Evolutionary conservation across 2,329 filamentous ascomycete species (phyloP).

Genomic region (Xenoacremonium recifei): DNA sequence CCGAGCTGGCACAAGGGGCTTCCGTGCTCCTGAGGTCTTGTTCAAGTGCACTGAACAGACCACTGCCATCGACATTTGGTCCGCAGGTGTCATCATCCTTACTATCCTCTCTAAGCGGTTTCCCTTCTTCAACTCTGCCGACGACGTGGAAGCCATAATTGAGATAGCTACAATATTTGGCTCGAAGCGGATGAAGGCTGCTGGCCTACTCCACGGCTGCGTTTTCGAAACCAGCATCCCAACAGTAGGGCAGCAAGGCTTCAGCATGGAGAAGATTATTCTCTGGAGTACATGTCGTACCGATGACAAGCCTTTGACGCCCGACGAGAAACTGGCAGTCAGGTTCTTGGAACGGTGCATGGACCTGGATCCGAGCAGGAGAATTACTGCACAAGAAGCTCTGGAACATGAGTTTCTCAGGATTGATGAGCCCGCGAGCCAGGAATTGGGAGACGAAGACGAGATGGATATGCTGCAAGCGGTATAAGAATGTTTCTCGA

Average conservation of each 20-base stretch:
- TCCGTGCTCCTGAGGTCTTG: conserved; percentile 92
- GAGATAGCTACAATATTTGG: conserved; percentile 97
- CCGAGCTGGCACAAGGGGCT: conserved; percentile 89
- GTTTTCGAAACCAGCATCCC: conserved; percentile 92
- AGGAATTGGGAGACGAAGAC: conserved; percentile 43
- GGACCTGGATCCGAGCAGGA: conserved; percentile 70
- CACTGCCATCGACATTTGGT: conserved; percentile 95
- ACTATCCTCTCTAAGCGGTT: conserved; percentile 90
- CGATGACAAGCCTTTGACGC: conserved; percentile 54
- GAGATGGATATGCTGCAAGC: conserved; percentile 51
- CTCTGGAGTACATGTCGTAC: conserved; percentile 88
- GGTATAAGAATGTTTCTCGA: conserved; percentile 12
- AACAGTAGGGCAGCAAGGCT: conserved; percentile 81
- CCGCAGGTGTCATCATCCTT: conserved; percentile 92
- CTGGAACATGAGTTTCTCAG: conserved; percentile 69
- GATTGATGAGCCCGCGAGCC: conserved; percentile 27
- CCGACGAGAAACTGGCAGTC: conserved; percentile 71
- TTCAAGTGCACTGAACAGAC: conserved; percentile 97
- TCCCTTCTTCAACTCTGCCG: conserved; percentile 98
- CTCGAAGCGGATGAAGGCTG: conserved; percentile 75
- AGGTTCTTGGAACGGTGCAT: conserved; percentile 71
- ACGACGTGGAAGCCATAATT: conserved; percentile 96
- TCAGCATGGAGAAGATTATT: conserved; percentile 88
- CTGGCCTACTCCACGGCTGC: conserved; percentile 81
- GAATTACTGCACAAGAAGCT: conserved; percentile 75